Conservation (phyloP, 768 basidiomycete genomes). For the Rhizopogon vinicolor region DNA sequence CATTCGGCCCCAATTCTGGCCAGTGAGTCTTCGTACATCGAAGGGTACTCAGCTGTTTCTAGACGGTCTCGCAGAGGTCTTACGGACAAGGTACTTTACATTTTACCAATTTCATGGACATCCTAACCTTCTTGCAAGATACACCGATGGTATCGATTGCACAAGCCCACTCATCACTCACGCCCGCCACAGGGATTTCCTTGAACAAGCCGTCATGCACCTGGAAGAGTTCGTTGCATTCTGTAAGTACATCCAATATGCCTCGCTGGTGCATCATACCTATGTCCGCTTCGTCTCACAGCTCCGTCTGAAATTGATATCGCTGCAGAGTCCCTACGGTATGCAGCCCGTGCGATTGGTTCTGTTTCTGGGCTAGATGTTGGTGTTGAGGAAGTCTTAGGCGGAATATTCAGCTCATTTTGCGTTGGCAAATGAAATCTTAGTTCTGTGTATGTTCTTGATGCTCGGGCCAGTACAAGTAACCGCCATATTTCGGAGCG, state of each 20-base stretch:
- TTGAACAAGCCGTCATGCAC: slow-evolving; percentile 53
- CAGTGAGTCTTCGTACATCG: slow-evolving; percentile 55
- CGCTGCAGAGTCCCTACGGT: slow-evolving; percentile 84
- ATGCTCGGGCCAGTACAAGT: background rate
- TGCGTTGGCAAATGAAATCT: slow-evolving; percentile 75
- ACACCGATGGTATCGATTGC: background rate
- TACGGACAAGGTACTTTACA: slow-evolving; percentile 44
- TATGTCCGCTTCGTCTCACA: slow-evolving; percentile 18
- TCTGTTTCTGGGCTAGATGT: slow-evolving; percentile 71
- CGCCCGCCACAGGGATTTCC: slow-evolving; percentile 72
- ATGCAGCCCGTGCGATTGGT: slow-evolving; percentile 81
- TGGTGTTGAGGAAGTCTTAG: slow-evolving; percentile 79
- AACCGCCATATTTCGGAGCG: too few relatives aligned
- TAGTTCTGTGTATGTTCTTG: background rate
- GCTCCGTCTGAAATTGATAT: slow-evolving; percentile 70
- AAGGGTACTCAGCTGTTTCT: slow-evolving; percentile 58
- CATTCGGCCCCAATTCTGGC: slow-evolving; percentile 39
- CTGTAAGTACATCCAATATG: slow-evolving; percentile 16
- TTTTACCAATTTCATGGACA: background rate
- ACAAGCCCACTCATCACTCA: slow-evolving; percentile 65
- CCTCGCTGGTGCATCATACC: slow-evolving; percentile 1
- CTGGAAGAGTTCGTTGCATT: slow-evolving; percentile 26
- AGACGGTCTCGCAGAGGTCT: slow-evolving; percentile 44
- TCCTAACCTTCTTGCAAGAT: background rate
- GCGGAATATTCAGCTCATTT: slow-evolving; percentile 79